Conservation (phyloP, 2,329 filamentous ascomycete genomes). For the Cordyceps farinosa region DNA sequence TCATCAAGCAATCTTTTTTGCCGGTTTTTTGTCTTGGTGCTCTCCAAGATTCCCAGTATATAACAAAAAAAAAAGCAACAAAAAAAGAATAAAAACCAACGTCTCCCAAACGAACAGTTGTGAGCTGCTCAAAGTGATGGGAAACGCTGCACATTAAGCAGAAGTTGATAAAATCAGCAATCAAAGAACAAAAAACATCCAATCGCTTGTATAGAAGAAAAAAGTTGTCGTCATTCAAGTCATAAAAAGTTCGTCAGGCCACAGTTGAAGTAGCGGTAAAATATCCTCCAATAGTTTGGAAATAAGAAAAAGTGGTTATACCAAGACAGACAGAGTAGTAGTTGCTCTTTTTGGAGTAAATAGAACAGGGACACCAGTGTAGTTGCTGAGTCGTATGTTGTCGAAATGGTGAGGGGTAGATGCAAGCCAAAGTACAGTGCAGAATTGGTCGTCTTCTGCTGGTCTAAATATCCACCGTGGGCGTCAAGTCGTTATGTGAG, state of each 20-base stretch:
- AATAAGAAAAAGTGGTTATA: neutral
- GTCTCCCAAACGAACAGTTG: neutral
- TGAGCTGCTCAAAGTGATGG: neutral
- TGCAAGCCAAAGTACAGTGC: neutral
- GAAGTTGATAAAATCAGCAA: constrained; percentile 18
- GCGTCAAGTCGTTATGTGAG: constrained; percentile 9
- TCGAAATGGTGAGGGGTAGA: neutral
- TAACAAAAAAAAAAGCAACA: neutral
- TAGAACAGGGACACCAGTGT: neutral
- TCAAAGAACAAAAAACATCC: constrained; percentile 4
- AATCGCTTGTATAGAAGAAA: constrained; percentile 14
- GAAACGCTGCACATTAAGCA: neutral
- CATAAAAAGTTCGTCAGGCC: constrained; percentile 4
- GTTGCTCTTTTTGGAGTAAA: neutral
- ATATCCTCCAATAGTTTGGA: neutral
- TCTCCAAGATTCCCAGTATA: constrained; percentile 13
- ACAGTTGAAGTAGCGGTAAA: neutral
- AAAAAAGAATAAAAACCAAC: neutral
- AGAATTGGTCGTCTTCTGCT: constrained; percentile 4
- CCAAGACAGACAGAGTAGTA: neutral
- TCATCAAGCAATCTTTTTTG: constrained; percentile 18
- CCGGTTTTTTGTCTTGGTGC: constrained; percentile 15
- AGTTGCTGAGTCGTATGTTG: neutral
- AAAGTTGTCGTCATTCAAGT: constrained; percentile 2
- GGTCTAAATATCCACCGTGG: constrained; percentile 1